Evolutionary conservation across 345 rosid species (phyloP), one percentile per base, ranked within the genome.

Genomic region (Lumnitzera littorea): DNA sequence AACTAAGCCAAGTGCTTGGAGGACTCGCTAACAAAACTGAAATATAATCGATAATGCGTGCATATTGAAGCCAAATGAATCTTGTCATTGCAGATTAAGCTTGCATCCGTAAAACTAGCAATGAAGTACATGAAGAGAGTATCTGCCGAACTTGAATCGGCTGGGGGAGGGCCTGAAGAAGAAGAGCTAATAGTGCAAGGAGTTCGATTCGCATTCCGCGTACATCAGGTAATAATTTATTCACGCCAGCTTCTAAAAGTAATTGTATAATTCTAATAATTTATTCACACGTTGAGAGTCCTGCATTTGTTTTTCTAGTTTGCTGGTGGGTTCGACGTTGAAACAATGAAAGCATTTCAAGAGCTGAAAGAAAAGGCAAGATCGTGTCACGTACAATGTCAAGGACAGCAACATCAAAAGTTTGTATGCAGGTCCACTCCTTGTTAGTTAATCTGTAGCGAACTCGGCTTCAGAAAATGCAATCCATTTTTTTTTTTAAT

Each of bases 71-170:
- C 23, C 53, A 13, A 50, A 50, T 50, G 53, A 50, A 50, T 50
- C 48, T 24, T 25, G 20, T 8, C 53, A 15, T 70, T 65, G 65
- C 81, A 95, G 99, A 88, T 95, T 10, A 91, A 95, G 61, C 64
- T 86, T 25, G 95, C 89, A 10, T 95, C 96, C 0, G 99, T 83
- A n/a, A 95, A 91, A 69, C 73, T 91, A 62, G 97, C 99, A 1
- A 83, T 75, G 99, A 88, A 91, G 78, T 91, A 82, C 77, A 91
- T 95, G 99, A 95, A 76, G 76, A 78, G 99, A 70, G 95, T 91
- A 14, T 90, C 99, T 0, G 92, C 97, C 0, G 96, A 86, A 72
- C 92, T 91, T 0, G 91, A 91, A 73, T 67, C 67, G 10, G 84
- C 76, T 10, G 86, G 70, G 1, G 79, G 90, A 12, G 76, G 85